Evolutionary conservation across 2,329 filamentous ascomycete genomes (phyloP).

Genomic region (Delphinella strobiligena): DNA sequence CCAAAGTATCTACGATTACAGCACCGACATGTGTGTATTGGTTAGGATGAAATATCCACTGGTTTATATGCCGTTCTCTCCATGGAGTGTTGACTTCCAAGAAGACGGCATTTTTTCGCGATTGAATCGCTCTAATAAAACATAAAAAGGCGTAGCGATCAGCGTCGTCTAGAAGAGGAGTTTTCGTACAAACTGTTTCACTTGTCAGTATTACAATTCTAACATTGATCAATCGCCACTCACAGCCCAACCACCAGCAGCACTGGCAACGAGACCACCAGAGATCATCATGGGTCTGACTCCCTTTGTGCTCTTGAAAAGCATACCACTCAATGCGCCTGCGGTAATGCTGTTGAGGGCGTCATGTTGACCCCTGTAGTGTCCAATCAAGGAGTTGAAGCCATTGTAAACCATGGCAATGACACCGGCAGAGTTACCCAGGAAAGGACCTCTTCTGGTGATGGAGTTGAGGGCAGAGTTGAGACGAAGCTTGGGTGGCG

Average conservation of each 20-base stretch:
- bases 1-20: slow-evolving; percentile 1
- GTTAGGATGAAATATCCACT: too few relatives aligned
- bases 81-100: too few relatives aligned
- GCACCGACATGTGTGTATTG: too few relatives aligned
- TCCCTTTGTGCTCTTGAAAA: slow-evolving; percentile 94
- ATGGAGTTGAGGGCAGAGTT: slow-evolving; percentile 94
- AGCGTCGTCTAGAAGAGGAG: slow-evolving; percentile 12
- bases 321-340: slow-evolving; percentile 75
- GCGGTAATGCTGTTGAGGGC: slow-evolving; percentile 77
- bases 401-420: slow-evolving; percentile 95
- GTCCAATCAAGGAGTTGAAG: slow-evolving; percentile 73
- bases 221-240: slow-evolving; percentile 28
- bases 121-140: slow-evolving; percentile 2
- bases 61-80: too few relatives aligned
- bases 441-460: slow-evolving; percentile 81
- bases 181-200: slow-evolving; percentile 14
- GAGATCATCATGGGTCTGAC: slow-evolving; percentile 89
- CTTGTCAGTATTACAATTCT: slow-evolving; percentile 4
- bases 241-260: slow-evolving; percentile 87
- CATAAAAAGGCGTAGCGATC: slow-evolving; percentile 1
- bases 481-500: slow-evolving; percentile 77
- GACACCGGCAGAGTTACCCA: slow-evolving; percentile 92
- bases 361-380: slow-evolving; percentile 75
- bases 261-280: slow-evolving; percentile 71
- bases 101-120: not conserved